phyloP scores from a whole-genome alignment of 2,329 filamentous ascomycete genomes.

The Raffaelea ambrosiae region DNA sequence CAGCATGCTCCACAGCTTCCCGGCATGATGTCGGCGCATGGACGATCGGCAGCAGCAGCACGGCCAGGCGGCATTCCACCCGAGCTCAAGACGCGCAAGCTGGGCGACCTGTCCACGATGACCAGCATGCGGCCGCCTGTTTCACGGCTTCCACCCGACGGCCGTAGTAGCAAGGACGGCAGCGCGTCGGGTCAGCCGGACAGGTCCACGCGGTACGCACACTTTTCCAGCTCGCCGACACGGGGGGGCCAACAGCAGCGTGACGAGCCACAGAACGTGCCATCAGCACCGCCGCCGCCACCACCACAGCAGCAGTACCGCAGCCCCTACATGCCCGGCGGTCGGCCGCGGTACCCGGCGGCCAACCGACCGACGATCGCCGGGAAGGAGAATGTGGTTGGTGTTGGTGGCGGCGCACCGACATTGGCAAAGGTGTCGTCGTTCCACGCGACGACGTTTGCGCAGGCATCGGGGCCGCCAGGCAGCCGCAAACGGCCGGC shows the following conservation, averaged over 20 bases:
- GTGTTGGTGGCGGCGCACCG: slow-evolving; percentile 28
- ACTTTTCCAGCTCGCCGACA: slow-evolving; percentile 52
- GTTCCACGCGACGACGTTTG: slow-evolving; percentile 44
- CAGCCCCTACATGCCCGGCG: too few species aligned
- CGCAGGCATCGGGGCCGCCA: slow-evolving; percentile 18
- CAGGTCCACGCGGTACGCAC: slow-evolving; percentile 40
- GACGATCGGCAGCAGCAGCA: too few species aligned
- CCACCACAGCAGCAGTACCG: too few species aligned
- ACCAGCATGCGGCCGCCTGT: slow-evolving; percentile 16
- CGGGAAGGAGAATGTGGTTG: slow-evolving; percentile 5
- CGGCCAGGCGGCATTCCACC: slow-evolving; percentile 19
- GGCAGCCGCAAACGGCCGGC: slow-evolving; percentile 33
- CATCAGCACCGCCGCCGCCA: too few species aligned
- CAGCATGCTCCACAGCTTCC: too few species aligned
- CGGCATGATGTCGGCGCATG: too few species aligned
- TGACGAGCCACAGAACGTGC: not conserved
- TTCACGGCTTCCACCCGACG: not conserved
- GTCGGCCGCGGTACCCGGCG: too few species aligned
- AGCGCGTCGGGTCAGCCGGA: slow-evolving; percentile 18
- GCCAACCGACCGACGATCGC: not conserved
- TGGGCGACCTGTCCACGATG: slow-evolving; percentile 22
- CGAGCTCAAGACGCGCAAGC: slow-evolving; percentile 29
- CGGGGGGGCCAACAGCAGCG: not conserved
- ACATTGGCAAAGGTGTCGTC: not conserved
- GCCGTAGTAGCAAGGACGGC: slow-evolving; percentile 5